These are phyloP conservation scores for Ceratobasidium sp. DNA, from an alignment of 1,284 basidiomycete species.

Conservation along the genomic window DNA sequence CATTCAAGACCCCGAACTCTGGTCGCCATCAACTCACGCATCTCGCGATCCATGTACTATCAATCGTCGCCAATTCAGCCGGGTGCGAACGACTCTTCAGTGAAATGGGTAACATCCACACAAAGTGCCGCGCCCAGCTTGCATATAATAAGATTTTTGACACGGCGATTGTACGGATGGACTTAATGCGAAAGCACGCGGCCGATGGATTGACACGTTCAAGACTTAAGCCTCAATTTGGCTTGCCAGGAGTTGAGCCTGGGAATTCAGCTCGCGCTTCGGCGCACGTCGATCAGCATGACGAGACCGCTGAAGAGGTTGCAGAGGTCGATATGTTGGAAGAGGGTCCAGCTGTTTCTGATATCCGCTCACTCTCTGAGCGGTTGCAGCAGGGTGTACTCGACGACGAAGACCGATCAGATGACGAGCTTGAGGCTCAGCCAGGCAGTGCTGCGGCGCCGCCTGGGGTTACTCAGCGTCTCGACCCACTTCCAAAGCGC, in stretches of 20 bases:
- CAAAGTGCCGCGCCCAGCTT: constrained; percentile 50
- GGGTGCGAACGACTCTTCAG: constrained; percentile 52
- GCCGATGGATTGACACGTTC: constrained; percentile 30
- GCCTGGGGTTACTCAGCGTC: too few relatives aligned
- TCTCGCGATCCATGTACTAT: constrained; percentile 51
- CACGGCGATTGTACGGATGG: constrained; percentile 49
- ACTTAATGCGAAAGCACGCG: constrained; percentile 44
- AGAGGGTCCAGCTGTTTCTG: not conserved
- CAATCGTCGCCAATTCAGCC: constrained; percentile 52
- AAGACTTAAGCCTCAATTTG: constrained; percentile 43
- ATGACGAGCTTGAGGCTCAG: not conserved
- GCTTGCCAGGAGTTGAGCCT: not conserved
- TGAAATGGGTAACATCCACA: constrained; percentile 51
- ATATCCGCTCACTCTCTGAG: not conserved
- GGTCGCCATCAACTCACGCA: constrained; percentile 50
- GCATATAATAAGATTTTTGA: constrained; percentile 48
- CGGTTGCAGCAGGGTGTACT: constrained; percentile 4
- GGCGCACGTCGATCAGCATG: not conserved
- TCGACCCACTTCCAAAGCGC: not conserved
- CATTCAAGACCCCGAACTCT: constrained; percentile 13
- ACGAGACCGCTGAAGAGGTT: constrained; percentile 13
- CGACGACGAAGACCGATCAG: constrained; percentile 17
- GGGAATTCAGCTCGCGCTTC: not conserved
- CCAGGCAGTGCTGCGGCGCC: not conserved
- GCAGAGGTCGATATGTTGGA: constrained; percentile 4